A percentile compares a stretch with the other conserved stretches of the same genome.
Conservation (phyloP, 2,329 filamentous ascomycete genomes). For the Ilyonectria destructans region DNA sequence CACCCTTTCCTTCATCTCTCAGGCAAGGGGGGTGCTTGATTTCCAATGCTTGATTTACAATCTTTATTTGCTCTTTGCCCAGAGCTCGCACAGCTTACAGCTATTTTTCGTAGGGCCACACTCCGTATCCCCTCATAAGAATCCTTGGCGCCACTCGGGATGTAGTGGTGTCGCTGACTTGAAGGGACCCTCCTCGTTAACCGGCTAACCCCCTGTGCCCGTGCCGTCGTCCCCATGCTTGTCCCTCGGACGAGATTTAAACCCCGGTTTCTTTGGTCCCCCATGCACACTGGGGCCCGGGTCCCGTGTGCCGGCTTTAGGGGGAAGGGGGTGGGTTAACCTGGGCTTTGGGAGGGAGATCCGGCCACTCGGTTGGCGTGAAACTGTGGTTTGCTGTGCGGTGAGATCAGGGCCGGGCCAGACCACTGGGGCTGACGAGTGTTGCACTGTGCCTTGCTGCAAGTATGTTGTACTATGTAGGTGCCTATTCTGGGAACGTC, state of each 20-base stretch:
- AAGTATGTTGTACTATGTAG: constrained; percentile 5
- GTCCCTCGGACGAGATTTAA: constrained; percentile 15
- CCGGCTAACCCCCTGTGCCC: background rate
- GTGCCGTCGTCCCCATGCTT: constrained; percentile 6
- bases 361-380: constrained; percentile 37
- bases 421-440: constrained; percentile 6
- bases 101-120: background rate
- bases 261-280: background rate
- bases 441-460: constrained; percentile 14
- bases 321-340: constrained; percentile 30
- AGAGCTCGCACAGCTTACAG: background rate
- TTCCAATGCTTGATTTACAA: background rate
- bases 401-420: constrained; percentile 18
- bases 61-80: background rate
- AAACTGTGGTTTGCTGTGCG: constrained; percentile 11
- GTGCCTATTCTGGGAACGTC: constrained; percentile 30
- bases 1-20: background rate
- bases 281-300: constrained; percentile 28
- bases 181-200: constrained; percentile 7
- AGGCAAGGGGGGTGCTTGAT: background rate
- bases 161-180: constrained; percentile 15
- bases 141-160: constrained; percentile 23
- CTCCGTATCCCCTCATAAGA: constrained; percentile 10
- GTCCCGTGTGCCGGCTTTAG: constrained; percentile 39
- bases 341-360: constrained; percentile 22